A percentile compares a stretch with the other conserved stretches of the same genome.
phyloP scores from a whole-genome alignment of 2,329 filamentous ascomycete species.

The Scedosporium dehoogii region DNA sequence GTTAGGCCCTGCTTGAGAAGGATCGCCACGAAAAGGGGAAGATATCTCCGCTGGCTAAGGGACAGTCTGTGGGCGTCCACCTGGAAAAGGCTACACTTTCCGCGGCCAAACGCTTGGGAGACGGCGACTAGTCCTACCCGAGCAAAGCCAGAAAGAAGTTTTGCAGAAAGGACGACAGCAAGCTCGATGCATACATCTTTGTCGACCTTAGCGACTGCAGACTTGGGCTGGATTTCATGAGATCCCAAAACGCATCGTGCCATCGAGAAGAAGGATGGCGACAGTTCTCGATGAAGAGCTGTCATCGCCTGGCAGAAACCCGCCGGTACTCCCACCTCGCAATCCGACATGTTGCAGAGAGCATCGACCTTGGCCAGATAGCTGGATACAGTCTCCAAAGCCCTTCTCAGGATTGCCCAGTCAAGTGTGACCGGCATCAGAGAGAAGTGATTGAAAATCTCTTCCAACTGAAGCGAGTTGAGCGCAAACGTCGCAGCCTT shows the following conservation, averaged over 20 bases:
- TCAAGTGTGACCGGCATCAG: slow-evolving; percentile 31
- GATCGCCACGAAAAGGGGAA: slow-evolving; percentile 40
- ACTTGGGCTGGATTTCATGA: slow-evolving; percentile 4
- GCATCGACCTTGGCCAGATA: slow-evolving; percentile 1
- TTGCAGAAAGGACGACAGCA: slow-evolving; percentile 33
- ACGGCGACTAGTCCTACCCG: slow-evolving; percentile 33
- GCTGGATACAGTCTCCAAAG: slow-evolving; percentile 31
- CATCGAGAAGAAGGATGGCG: slow-evolving; percentile 37
- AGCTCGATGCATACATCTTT: slow-evolving; percentile 30
- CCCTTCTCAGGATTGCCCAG: slow-evolving; percentile 35
- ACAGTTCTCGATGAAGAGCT: slow-evolving; percentile 38
- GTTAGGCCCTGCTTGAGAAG: slow-evolving; percentile 36
- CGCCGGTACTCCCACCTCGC: not conserved
- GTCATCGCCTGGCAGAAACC: not conserved
- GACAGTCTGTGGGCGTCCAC: slow-evolving; percentile 27
- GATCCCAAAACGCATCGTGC: slow-evolving; percentile 25
- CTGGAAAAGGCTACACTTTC: slow-evolving; percentile 40
- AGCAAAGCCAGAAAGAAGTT: slow-evolving; percentile 34
- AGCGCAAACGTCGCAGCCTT: slow-evolving; percentile 37
- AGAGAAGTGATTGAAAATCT: slow-evolving; percentile 39
- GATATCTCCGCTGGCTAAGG: slow-evolving; percentile 31
- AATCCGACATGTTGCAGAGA: not conserved
- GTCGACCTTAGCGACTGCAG: slow-evolving; percentile 11
- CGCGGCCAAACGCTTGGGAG: slow-evolving; percentile 33
- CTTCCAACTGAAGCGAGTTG: slow-evolving; percentile 39